A percentile compares a stretch with the other conserved stretches of the same genome.
phyloP scores from a whole-genome alignment of 176 grass and related monocot species.

The Aegilops speltoides region DNA sequence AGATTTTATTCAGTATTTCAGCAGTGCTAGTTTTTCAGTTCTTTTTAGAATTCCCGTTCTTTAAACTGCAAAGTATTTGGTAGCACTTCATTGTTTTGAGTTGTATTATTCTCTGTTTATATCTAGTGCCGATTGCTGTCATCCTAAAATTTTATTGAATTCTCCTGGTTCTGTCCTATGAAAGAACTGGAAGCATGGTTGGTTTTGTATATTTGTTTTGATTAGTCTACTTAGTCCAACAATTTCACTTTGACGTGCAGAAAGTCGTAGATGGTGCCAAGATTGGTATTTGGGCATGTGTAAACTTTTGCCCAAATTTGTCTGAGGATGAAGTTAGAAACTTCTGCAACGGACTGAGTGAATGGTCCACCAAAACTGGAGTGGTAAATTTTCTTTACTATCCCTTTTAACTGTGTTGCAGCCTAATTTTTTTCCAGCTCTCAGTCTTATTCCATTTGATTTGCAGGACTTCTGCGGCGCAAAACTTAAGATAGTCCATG shows the following conservation, averaged over 20 bases:
- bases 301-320: slow-evolving; percentile 42
- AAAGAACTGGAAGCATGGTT: neutral
- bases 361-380: slow-evolving; percentile 7
- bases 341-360: slow-evolving; percentile 6
- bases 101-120: neutral
- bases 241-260: slow-evolving; percentile 28
- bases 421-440: neutral
- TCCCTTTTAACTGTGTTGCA: neutral
- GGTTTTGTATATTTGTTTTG: neutral
- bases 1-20: neutral
- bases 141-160: neutral
- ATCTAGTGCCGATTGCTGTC: neutral
- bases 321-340: fast-evolving
- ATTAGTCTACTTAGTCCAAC: too few relatives aligned
- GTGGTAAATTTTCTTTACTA: slow-evolving; percentile 32
- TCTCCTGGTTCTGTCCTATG: neutral
- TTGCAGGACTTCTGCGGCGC: slow-evolving; percentile 2
- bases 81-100: too few relatives aligned
- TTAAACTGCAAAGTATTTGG: too few relatives aligned
- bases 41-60: too few relatives aligned
- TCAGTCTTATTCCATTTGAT: neutral
- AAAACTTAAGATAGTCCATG: slow-evolving; percentile 4
- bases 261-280: slow-evolving; percentile 35
- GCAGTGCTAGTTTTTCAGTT: neutral
- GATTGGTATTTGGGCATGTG: slow-evolving; percentile 22